Evolutionary conservation across 2,329 filamentous ascomycete genomes (phyloP).

Genomic region (Claviceps capensis): DNA sequence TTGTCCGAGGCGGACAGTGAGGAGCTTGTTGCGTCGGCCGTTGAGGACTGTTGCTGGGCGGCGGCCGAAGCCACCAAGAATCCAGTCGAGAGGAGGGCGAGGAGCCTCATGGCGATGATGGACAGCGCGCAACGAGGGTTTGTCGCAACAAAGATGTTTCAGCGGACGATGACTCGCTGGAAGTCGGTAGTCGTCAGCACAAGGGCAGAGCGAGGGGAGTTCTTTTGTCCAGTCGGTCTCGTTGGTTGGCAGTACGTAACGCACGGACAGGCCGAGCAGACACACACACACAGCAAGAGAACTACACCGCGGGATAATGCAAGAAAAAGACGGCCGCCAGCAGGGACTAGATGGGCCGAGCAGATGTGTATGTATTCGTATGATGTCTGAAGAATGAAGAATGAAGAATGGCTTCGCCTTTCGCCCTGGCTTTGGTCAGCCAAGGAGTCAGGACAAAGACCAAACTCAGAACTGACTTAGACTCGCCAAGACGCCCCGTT

Average conservation of each 20-base stretch:
- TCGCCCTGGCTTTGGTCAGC: too few species aligned
- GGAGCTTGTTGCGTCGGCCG: constrained; percentile 5
- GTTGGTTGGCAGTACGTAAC: neutral
- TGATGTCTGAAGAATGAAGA: too few species aligned
- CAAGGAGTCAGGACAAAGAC: too few species aligned
- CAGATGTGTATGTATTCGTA: too few species aligned
- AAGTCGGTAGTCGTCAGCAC: neutral
- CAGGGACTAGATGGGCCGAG: too few species aligned
- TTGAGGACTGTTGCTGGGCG: constrained; percentile 15
- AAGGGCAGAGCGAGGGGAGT: neutral
- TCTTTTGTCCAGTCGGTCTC: neutral
- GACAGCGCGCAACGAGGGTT: neutral
- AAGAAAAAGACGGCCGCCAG: neutral
- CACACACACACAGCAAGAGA: neutral
- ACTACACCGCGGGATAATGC: neutral
- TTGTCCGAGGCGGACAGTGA: constrained; percentile 1
- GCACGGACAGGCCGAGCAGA: neutral
- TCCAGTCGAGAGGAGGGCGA: constrained; percentile 15
- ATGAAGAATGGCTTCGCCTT: too few species aligned
- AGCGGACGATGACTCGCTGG: neutral
- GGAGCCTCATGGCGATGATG: constrained; percentile 13
- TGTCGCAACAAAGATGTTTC: neutral
- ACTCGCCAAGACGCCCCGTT: too few species aligned
- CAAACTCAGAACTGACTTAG: too few species aligned
- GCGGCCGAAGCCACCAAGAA: constrained; percentile 16